A percentile compares a stretch with the other conserved stretches of the same genome.
Conservation (phyloP, 495 filamentous ascomycete genomes). For the Hyaloscypha bicolor region DNA sequence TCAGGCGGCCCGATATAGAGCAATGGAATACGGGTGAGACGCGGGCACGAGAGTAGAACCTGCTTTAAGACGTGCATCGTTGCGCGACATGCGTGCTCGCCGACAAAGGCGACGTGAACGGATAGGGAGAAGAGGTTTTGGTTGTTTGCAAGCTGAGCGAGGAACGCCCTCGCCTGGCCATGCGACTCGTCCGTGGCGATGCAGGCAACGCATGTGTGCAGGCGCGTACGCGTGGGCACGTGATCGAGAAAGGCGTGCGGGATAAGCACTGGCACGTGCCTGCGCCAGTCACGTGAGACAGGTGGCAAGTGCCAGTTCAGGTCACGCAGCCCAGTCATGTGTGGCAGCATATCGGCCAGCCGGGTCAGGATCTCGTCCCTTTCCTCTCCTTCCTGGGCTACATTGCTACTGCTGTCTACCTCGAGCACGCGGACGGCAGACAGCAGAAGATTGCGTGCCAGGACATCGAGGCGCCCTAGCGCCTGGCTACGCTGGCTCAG, state of each 20-base stretch:
- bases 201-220: slow-evolving; percentile 2
- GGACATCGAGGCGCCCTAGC: slow-evolving; percentile 9
- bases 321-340: slow-evolving; percentile 19
- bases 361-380: slow-evolving; percentile 15
- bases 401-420: background rate
- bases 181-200: slow-evolving; percentile 4
- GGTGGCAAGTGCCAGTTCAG: background rate
- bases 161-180: slow-evolving; percentile 10
- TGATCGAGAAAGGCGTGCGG: slow-evolving; percentile 4
- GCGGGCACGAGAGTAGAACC: slow-evolving; percentile 24
- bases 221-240: slow-evolving; percentile 5
- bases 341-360: slow-evolving; percentile 17
- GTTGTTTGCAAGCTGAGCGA: slow-evolving; percentile 19
- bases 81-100: slow-evolving; percentile 13
- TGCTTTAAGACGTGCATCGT: slow-evolving; percentile 21
- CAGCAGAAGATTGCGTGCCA: background rate
- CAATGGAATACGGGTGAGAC: slow-evolving; percentile 18
- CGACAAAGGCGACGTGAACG: slow-evolving; percentile 13
- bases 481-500: slow-evolving; percentile 9
- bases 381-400: background rate
- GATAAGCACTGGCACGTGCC: background rate
- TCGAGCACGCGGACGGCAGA: background rate
- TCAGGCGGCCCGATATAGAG: slow-evolving; percentile 13
- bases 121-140: slow-evolving; percentile 23
- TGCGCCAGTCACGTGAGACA: slow-evolving; percentile 2